phyloP scores from a whole-genome alignment of 2,329 filamentous ascomycete species.

The Calonectria pseudoreteaudii region DNA sequence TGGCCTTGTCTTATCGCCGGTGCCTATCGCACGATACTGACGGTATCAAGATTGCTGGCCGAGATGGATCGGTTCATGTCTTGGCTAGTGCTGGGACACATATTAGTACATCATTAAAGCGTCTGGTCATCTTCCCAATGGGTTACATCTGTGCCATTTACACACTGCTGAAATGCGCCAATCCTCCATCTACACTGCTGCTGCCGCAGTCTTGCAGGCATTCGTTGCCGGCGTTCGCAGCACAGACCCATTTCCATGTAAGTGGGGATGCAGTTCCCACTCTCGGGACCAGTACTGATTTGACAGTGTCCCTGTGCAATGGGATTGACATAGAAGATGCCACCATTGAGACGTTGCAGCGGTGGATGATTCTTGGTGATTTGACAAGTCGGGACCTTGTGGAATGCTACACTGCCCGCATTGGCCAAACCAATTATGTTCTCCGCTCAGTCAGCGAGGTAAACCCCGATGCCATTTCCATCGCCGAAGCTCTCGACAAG shows the following conservation, averaged over 20 bases:
- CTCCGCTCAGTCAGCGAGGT: constrained; percentile 9
- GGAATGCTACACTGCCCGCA: constrained; percentile 4
- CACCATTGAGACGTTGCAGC: constrained; percentile 10
- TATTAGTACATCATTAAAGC: neutral
- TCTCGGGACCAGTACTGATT: neutral
- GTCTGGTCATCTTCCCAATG: neutral
- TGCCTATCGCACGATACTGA: neutral
- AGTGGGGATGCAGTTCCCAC: neutral
- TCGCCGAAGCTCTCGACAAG: constrained; percentile 47
- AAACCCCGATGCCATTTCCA: neutral
- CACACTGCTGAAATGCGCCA: neutral
- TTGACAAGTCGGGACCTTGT: constrained; percentile 17
- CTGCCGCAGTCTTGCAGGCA: neutral
- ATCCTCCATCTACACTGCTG: neutral
- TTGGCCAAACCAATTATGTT: neutral
- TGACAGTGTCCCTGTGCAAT: constrained; percentile 15
- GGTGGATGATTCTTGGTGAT: constrained; percentile 11
- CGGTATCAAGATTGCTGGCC: neutral
- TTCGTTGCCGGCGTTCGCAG: neutral
- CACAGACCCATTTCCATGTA: neutral
- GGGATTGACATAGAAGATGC: constrained; percentile 24
- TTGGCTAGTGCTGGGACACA: neutral
- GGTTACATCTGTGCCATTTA: neutral
- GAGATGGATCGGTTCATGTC: neutral
- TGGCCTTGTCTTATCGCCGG: neutral